Evolutionary conservation across 2,329 filamentous ascomycete species (phyloP).

Genomic region (Fusarium sp.): DNA sequence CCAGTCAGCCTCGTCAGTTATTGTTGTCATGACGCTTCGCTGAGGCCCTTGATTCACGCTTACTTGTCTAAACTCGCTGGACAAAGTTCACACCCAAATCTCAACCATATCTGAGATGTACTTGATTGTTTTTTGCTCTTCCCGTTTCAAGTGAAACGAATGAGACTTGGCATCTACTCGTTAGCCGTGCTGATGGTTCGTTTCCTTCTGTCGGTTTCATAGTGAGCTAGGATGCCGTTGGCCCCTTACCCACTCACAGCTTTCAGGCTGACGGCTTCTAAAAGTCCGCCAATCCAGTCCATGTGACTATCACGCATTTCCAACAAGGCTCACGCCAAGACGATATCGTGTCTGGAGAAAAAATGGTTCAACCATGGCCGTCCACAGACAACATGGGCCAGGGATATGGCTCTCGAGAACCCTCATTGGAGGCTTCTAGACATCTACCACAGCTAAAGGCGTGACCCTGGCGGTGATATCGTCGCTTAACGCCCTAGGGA

Average conservation of each 20-base stretch:
- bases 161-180: constrained; percentile 1
- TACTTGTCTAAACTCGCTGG: background rate
- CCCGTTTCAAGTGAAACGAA: constrained; percentile 27
- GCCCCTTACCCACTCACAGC: constrained; percentile 19
- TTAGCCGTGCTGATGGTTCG: constrained; percentile 4
- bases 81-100: background rate
- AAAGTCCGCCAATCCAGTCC: constrained; percentile 35
- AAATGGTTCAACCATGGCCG: constrained; percentile 1
- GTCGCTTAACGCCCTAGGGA: background rate
- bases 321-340: constrained; percentile 26
- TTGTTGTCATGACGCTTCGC: background rate
- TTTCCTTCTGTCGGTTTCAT: constrained; percentile 25
- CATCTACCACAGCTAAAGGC: background rate
- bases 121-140: background rate
- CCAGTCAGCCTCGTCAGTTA: background rate
- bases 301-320: constrained; percentile 17
- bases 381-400: constrained; percentile 1
- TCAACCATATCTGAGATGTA: background rate
- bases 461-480: constrained; percentile 5
- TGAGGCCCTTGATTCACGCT: background rate
- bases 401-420: background rate
- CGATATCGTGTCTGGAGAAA: constrained; percentile 16
- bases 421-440: constrained; percentile 24
- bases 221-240: constrained; percentile 10
- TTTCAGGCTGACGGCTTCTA: constrained; percentile 11